Evolutionary conservation across 73 alveolate species (phyloP), one percentile per base, ranked within the genome.

Genomic region (Paramecium bursaria): DNA sequence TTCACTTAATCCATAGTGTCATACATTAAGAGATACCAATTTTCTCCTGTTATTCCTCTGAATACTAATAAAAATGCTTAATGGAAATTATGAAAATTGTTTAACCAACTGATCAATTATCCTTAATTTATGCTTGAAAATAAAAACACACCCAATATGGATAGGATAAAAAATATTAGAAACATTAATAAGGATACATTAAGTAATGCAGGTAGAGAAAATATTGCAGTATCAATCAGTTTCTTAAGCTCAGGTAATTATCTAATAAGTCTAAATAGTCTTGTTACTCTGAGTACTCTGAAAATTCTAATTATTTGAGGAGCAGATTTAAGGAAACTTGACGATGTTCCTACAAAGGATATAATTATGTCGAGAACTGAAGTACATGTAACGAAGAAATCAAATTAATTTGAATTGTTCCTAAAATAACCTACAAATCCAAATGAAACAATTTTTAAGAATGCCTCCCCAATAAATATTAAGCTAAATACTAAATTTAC

Each of bases 361-460:
- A 96, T 74, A 33, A 93, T 31, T 5, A 96, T 90, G 86, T 94
- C 98, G 13, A 94, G 61, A 27, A 94, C 47, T 35, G 98, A 90
- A 2, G 98, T 94, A 5, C 85, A 30, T 1, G 95, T 99, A 17
- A 96, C 99, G 85, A 96, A 95, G 60, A 95, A 95, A 74, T 96
- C 99, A 82, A 96, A 96, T 76, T 54, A 74, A 86, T 96, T 96
- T 98, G 99, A 96, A 26, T 76, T 86, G 61, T 91, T 92, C 67
- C 92, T 85, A 75, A 96, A 96, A 82, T 95, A 96, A 42, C 92
- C 90, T 1, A 11, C 17, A 0, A 57, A 35, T 3, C 96, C 97
- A 85, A 94, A 95, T 17, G 98, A 99, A 7, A 57, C 30, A 44
- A 94, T 80, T 85, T 96, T 96, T 53, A 96, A 47, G 17, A 94